Conservation (phyloP, 2,329 filamentous ascomycete genomes). For the Fusarium burgessii region DNA sequence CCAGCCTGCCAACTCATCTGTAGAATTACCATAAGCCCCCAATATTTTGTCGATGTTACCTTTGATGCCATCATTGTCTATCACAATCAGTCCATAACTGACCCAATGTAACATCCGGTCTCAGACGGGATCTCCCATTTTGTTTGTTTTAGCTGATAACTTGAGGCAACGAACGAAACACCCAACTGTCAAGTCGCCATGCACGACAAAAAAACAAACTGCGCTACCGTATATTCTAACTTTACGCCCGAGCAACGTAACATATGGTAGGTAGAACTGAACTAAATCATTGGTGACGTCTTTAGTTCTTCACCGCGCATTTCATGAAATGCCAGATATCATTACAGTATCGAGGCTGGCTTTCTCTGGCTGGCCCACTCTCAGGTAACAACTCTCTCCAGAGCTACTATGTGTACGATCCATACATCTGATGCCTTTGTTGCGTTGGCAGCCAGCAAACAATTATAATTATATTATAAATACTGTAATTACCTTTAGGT, state of each 20-base stretch:
- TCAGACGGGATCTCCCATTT: slow-evolving; percentile 10
- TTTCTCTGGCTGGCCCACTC: not conserved
- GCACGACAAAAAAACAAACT: not conserved
- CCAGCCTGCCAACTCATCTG: not conserved
- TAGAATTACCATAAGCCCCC: not conserved
- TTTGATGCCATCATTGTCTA: slow-evolving; percentile 10
- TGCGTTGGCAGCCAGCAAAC: too few relatives aligned
- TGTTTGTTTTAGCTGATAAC: slow-evolving; percentile 8
- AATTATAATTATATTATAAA: not conserved
- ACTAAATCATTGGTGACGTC: slow-evolving; percentile 25
- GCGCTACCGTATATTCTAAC: not conserved
- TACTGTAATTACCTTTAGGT: not conserved
- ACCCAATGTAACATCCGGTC: slow-evolving; percentile 1
- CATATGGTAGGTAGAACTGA: not conserved
- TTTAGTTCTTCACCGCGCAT: slow-evolving; percentile 30
- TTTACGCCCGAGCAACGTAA: slow-evolving; percentile 4
- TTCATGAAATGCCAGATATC: slow-evolving; percentile 8
- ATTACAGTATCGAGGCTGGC: not conserved
- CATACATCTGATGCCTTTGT: not conserved
- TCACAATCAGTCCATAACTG: slow-evolving; percentile 11
- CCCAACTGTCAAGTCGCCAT: slow-evolving; percentile 26
- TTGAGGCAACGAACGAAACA: slow-evolving; percentile 22
- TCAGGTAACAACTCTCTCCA: not conserved
- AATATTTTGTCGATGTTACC: not conserved
- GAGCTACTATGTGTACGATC: not conserved